Base-by-base conservation (phyloP, 768 basidiomycete genomes). In the Termitomyces sp. region DNA sequence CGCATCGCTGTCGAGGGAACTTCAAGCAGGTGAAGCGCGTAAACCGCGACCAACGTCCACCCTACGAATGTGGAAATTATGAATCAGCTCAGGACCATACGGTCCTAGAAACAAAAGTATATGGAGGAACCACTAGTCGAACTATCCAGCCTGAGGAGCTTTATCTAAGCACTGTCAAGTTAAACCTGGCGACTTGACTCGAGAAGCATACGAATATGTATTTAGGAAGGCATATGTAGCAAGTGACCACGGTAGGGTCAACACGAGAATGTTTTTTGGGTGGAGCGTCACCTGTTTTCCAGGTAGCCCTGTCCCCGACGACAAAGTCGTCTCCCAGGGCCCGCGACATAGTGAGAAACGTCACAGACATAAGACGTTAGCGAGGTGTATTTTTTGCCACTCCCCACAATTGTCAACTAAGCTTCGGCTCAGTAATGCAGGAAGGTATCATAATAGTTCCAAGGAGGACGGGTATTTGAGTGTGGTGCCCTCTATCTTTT, bases 1-100 rank as follows among this genome's bases (percentile, higher is more conserved):
- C 57, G 48, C 35, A 61, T 66, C 44, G 64, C 61, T 50, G 61
- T 48, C 6, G 61, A 62, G 35, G 56, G 59, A 21, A 39, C 25
- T n/a, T 59, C 56, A 23, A 52, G 52, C 30, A 47, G 45, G 23
- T 53, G 37, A 44, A 54, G 9, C 12, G 35, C 25, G 12, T 37
- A 42, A 23, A 27, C 25, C 25, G 17, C 11, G 34, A 25, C n/a
- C n/a, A n/a, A n/a, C n/a, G n/a, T n/a, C n/a, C n/a, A n/a, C n/a
- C n/a, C n/a, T n/a, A n/a, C n/a, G n/a, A n/a, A n/a, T n/a, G n/a
- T 42, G 41, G 41, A 42, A 25, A 14, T 14, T 14, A 2, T 25
- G 12, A 43, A 5, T 11, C 5, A 23, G 16, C 12, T 43, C 42
- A 16, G 21, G 42, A 14, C 23, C 4, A 21, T 12, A 19, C 10